phyloP scores from a whole-genome alignment of 2,329 filamentous ascomycete genomes.

The Colletotrichum musicola region DNA sequence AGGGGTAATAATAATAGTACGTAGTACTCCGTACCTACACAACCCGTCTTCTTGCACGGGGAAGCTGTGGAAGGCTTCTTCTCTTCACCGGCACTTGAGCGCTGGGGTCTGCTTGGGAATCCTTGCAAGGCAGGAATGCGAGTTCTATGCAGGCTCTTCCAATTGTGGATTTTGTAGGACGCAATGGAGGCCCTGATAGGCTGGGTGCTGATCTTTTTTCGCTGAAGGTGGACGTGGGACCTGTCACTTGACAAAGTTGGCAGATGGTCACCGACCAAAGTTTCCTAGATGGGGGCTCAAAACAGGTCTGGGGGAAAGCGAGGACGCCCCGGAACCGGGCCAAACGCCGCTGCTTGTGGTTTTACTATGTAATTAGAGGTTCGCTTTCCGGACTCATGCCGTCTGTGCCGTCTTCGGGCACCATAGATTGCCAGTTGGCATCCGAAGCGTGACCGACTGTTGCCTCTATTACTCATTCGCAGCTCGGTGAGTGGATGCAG shows the following conservation, averaged over 20 bases:
- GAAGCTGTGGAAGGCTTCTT: conserved; percentile 30
- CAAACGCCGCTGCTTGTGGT: not conserved
- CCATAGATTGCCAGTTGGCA: not conserved
- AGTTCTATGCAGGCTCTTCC: conserved; percentile 36
- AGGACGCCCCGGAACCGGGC: conserved; percentile 2
- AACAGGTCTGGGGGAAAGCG: conserved; percentile 1
- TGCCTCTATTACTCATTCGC: no score
- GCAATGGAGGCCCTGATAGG: conserved; percentile 23
- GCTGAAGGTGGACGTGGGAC: conserved; percentile 19
- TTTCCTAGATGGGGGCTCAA: conserved; percentile 6
- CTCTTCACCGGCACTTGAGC: conserved; percentile 38
- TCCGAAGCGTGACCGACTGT: not conserved
- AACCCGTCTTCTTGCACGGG: conserved; percentile 37
- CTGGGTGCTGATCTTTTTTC: conserved; percentile 8
- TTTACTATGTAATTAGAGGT: not conserved
- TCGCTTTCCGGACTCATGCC: conserved; percentile 4
- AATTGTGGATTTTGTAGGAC: conserved; percentile 23
- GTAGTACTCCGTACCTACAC: not conserved
- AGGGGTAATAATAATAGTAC: not conserved
- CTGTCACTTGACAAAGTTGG: conserved; percentile 33
- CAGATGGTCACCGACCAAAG: conserved; percentile 18
- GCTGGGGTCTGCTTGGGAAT: conserved; percentile 32
- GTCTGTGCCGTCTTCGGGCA: conserved; percentile 17
- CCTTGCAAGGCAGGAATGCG: conserved; percentile 33
- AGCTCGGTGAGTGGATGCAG: no score